Conservation (phyloP, 192 early-diverging fungal species). For the Umbelopsis sp. region DNA sequence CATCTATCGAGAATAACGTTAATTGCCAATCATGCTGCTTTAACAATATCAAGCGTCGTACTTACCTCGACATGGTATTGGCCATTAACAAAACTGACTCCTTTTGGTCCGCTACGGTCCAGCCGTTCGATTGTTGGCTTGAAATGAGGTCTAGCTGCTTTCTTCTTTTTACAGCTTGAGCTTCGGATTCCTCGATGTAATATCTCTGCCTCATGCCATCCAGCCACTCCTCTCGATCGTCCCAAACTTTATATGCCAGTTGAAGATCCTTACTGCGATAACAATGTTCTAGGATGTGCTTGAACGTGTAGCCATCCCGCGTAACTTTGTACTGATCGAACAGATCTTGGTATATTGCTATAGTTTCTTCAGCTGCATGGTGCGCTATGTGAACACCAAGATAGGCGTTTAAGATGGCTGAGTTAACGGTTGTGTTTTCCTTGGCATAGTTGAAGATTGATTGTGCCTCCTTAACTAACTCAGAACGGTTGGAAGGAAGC, state of each 20-base stretch:
- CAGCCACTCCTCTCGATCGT: constrained; percentile 66
- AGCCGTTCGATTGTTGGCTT: constrained; percentile 46
- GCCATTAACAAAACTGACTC: constrained; percentile 62
- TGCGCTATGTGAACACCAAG: constrained; percentile 59
- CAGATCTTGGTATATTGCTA: constrained; percentile 50
- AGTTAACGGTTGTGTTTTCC: constrained; percentile 24
- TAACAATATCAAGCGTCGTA: neutral
- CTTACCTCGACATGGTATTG: constrained; percentile 64
- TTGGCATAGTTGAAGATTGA: constrained; percentile 35
- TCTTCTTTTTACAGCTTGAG: constrained; percentile 10
- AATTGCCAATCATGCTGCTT: neutral
- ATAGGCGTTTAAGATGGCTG: constrained; percentile 63
- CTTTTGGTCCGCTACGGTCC: constrained; percentile 58
- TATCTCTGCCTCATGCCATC: constrained; percentile 36
- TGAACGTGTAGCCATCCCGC: constrained; percentile 66
- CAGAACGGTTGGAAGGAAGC: constrained; percentile 24
- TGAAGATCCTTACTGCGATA: constrained; percentile 62
- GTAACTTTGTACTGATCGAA: constrained; percentile 52
- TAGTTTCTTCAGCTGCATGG: constrained; percentile 46
- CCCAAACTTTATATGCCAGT: constrained; percentile 69
- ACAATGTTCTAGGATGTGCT: constrained; percentile 58
- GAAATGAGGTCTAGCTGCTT: constrained; percentile 37
- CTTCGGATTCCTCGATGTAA: constrained; percentile 22
- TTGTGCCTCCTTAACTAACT: constrained; percentile 38
- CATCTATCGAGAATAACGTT: constrained; percentile 31